Evolutionary conservation across 1,284 basidiomycete species (phyloP).

Genomic region (Fomitopsis schrenkii): DNA sequence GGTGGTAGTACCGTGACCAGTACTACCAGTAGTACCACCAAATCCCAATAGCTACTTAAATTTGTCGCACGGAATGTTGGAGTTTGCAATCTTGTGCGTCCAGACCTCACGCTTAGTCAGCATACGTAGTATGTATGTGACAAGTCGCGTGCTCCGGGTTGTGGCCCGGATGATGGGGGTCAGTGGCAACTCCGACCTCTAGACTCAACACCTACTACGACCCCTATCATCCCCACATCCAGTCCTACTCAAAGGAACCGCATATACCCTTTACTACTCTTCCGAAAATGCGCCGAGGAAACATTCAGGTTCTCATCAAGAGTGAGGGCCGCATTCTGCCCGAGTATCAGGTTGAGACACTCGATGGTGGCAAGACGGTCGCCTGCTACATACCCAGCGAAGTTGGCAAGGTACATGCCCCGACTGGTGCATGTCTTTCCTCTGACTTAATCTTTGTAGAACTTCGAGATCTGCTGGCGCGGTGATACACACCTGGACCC

Average conservation of each 20-base stretch:
- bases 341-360: background rate
- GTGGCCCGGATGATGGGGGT: too few relatives aligned
- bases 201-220: background rate
- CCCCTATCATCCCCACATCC: background rate
- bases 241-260: too few relatives aligned
- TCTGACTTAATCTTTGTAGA: background rate
- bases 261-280: background rate
- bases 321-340: background rate
- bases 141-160: too few relatives aligned
- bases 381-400: constrained; percentile 2
- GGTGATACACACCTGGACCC: background rate
- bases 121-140: too few relatives aligned
- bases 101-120: too few relatives aligned
- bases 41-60: too few relatives aligned
- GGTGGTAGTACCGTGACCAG: too few relatives aligned
- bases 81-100: too few relatives aligned
- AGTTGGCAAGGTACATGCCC: constrained; percentile 1
- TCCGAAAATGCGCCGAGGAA: background rate
- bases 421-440: background rate
- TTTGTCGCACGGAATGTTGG: too few relatives aligned
- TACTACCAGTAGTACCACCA: too few relatives aligned
- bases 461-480: constrained; percentile 2
- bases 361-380: background rate
- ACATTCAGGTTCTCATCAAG: background rate
- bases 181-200: too few relatives aligned